Evolutionary conservation across 306 rosid species (phyloP).

Genomic region (Cicer cuneatum): DNA sequence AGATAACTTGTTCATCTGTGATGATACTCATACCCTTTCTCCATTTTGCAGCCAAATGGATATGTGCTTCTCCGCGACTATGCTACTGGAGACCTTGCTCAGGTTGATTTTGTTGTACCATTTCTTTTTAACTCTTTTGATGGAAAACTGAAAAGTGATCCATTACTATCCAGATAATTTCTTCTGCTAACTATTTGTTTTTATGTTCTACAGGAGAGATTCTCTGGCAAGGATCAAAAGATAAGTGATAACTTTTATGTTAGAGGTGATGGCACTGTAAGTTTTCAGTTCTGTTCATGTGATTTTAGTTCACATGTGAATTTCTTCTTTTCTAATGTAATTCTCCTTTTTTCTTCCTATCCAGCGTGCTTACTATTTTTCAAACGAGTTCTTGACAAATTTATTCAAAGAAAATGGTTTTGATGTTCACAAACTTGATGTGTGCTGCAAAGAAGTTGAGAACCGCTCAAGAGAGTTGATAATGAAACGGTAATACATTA

Average conservation of each 20-base stretch:
- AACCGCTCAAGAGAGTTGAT: slow-evolving; percentile 84
- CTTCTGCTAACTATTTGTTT: slow-evolving; percentile 39
- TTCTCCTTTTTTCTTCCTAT: slow-evolving; percentile 38
- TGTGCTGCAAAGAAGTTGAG: slow-evolving; percentile 95
- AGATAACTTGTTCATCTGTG: slow-evolving; percentile 35
- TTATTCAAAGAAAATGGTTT: slow-evolving; percentile 85
- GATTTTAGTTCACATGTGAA: slow-evolving; percentile 11
- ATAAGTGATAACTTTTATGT: slow-evolving; percentile 88
- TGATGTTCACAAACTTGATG: slow-evolving; percentile 62
- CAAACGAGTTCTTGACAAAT: slow-evolving; percentile 79
- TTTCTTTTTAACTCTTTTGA: slow-evolving; percentile 23
- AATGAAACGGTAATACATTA: slow-evolving; percentile 76
- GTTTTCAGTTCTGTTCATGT: slow-evolving; percentile 46
- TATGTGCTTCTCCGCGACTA: slow-evolving; percentile 80
- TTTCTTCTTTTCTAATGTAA: slow-evolving; percentile 37
- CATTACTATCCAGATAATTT: slow-evolving; percentile 25
- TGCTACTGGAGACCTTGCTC: slow-evolving; percentile 97
- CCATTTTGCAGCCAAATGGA: slow-evolving; percentile 74
- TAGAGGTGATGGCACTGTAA: slow-evolving; percentile 96
- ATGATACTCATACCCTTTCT: slow-evolving; percentile 40
- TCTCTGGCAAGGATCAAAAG: slow-evolving; percentile 85
- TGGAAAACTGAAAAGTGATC: slow-evolving; percentile 11
- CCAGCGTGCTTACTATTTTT: slow-evolving; percentile 96
- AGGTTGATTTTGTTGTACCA: slow-evolving; percentile 60
- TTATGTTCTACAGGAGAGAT: slow-evolving; percentile 69